These are phyloP conservation scores for Fraxinus baroniana DNA, from an alignment of 305 asterid genomes.

Conservation along the genomic window DNA sequence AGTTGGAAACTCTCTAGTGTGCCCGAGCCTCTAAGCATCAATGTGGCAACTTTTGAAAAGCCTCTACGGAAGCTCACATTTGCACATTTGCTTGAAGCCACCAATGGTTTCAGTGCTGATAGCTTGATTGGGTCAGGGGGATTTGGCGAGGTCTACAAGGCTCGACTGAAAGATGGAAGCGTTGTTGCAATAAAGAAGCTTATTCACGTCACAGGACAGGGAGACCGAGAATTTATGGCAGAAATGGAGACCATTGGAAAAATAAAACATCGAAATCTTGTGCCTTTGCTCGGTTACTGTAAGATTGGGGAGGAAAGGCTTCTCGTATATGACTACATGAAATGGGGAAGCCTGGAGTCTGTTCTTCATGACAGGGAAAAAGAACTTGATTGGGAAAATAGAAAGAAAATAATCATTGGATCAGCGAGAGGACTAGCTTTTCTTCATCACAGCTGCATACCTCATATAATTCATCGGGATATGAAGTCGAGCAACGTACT, in stretches of 20 bases:
- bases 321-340: slow-evolving; percentile 86
- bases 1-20: slow-evolving; percentile 83
- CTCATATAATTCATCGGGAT: slow-evolving; percentile 88
- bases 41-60: slow-evolving; percentile 86
- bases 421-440: slow-evolving; percentile 89
- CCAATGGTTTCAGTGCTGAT: slow-evolving; percentile 78
- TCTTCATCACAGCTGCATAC: slow-evolving; percentile 92
- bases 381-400: slow-evolving; percentile 65
- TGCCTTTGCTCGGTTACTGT: slow-evolving; percentile 79
- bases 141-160: slow-evolving; percentile 90
- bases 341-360: slow-evolving; percentile 79
- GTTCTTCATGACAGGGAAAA: slow-evolving; percentile 58
- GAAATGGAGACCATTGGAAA: slow-evolving; percentile 96
- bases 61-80: slow-evolving; percentile 82
- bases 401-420: slow-evolving; percentile 76
- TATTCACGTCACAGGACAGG: slow-evolving; percentile 79
- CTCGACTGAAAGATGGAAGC: slow-evolving; percentile 65
- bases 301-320: slow-evolving; percentile 85
- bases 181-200: slow-evolving; percentile 87
- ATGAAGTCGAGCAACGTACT: slow-evolving; percentile 97
- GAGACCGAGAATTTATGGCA: slow-evolving; percentile 90
- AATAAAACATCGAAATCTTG: slow-evolving; percentile 83
- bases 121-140: slow-evolving; percentile 91
- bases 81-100: slow-evolving; percentile 80
- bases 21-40: slow-evolving; percentile 88